Evolutionary conservation across 345 rosid genomes (phyloP), one percentile per base, ranked within the genome.

Genomic region (Brassica juncea): DNA sequence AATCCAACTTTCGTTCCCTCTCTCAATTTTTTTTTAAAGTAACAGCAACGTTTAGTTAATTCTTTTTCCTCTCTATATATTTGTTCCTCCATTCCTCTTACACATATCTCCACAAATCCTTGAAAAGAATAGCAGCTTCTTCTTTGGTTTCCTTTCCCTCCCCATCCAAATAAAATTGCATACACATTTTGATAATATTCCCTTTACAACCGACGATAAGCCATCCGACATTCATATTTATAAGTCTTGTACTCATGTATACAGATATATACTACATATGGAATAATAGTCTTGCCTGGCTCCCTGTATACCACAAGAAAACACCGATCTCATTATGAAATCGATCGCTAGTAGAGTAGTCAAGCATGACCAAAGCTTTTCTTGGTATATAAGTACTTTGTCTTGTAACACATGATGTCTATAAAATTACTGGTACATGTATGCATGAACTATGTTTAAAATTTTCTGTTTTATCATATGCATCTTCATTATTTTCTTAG

Each of bases 251-350:
- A 32, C 6, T 34, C 27, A 21, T 39, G 11, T 34, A 32, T 9
- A 65, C 21, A 31, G 25, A 23, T 28, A 44, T 21, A 16, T 30
- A 12, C n/a, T 49, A 37, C 30, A 30, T 69, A 63, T 21, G 55
- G 52, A 44, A 62, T 12, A 44, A n/a, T 4, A 37, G 80, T 76
- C 65, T 49, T 81, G 80, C 80, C 80, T 81, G 83, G 83, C 83
- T 81, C 83, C 83, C 80, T 81, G 83, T 81, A 75, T 81, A 73
- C 83, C 83, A 81, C 77, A 75, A 76, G 80, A 27, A 59, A 65
- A 58, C 15, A 75, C 35, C 47, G 80, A 71, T 81, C 72, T 71
- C 28, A 39, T 76, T 44, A 1, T 15, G 37, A 81, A 75, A 64
- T 75, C 69, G 73, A 76, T 66, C 21, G 25, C 80, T 76, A 15